A percentile compares a stretch with the other conserved stretches of the same genome.
Conservation (phyloP, 2,329 filamentous ascomycete species). For the Diaporthe nobilis region DNA sequence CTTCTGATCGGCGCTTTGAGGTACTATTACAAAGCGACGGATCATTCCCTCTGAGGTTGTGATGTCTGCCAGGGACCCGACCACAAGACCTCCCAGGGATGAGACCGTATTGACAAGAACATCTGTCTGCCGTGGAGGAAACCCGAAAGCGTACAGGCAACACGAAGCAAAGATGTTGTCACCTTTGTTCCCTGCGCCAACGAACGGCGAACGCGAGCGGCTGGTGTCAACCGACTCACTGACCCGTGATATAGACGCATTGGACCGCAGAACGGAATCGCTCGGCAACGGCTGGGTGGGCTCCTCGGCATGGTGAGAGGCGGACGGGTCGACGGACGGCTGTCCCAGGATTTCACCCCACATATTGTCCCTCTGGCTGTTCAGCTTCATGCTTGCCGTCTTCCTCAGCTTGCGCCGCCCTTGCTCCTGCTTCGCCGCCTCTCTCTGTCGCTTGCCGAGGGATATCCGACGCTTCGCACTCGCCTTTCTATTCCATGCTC, state of each 20-base stretch:
- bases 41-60: constrained; percentile 48
- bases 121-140: constrained; percentile 65
- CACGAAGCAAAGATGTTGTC: constrained; percentile 67
- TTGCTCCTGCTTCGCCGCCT: constrained; percentile 63
- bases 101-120: constrained; percentile 63
- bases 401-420: constrained; percentile 87
- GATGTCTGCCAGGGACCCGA: constrained; percentile 58
- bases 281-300: constrained; percentile 36
- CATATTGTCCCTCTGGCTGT: constrained; percentile 83
- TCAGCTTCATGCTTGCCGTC: constrained; percentile 87
- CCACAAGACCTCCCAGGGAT: constrained; percentile 63
- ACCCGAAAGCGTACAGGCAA: constrained; percentile 73
- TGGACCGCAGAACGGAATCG: constrained; percentile 31
- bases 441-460: constrained; percentile 72
- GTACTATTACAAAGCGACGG: constrained; percentile 67
- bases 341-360: constrained; percentile 89
- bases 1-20: constrained; percentile 63
- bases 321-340: constrained; percentile 50
- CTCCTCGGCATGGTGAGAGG: constrained; percentile 37
- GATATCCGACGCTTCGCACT: constrained; percentile 59
- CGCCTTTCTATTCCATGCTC: constrained; percentile 76
- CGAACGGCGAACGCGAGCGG: constrained; percentile 42
- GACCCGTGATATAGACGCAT: constrained; percentile 11
- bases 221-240: constrained; percentile 25
- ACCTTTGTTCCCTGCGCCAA: constrained; percentile 47